Evolutionary conservation across 257 asterid species (phyloP), one percentile per base, ranked within the genome.

Genomic region (Asclepias syriaca): DNA sequence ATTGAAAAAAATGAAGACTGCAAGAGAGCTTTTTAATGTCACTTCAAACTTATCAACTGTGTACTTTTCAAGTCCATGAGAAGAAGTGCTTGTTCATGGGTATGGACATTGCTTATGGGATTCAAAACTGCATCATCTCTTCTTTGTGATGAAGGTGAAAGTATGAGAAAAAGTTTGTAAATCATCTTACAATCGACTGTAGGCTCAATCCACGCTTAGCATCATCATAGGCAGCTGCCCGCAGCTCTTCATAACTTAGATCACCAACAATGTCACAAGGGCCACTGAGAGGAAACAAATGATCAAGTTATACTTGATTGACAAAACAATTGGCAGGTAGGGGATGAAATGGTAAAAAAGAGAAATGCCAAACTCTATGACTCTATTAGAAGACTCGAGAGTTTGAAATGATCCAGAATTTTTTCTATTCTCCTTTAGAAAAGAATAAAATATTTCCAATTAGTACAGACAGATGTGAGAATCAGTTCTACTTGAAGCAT

Each of bases 181-280:
- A 73, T 80, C 64, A 69, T 68, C 95, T 87, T 87, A 95, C 99
- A 84, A 95, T 91, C 70, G 81, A 81, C 74, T 74, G 90, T 71
- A 94, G 70, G 88, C 76, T 82, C 80, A 81, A 74, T 59, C 98
- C 98, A 51, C 76, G 83, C 78, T 81, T 88, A 49, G 93, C 93
- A 65, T 95, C 98, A 40, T 90, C 93, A 70, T 95, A 91, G 80
- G 99, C 98, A 50, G 80, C 78, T 70, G 89, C 88, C 72, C 96
- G 95, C 88, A 95, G 75, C 84, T 95, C 98, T 76, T 95, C 99
- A 32, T 66, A 88, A 81, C 97, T 91, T 80, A 84, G 75, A 81
- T 95, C 99, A 67, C 99, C 98, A 39, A 69, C 78, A 73, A 88
- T 76, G 78, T 95, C 99, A 79, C 99, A 94, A 46, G 97, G 93